Evolutionary conservation across 768 basidiomycete species (phyloP).

Genomic region (Pulveroboletus frians): DNA sequence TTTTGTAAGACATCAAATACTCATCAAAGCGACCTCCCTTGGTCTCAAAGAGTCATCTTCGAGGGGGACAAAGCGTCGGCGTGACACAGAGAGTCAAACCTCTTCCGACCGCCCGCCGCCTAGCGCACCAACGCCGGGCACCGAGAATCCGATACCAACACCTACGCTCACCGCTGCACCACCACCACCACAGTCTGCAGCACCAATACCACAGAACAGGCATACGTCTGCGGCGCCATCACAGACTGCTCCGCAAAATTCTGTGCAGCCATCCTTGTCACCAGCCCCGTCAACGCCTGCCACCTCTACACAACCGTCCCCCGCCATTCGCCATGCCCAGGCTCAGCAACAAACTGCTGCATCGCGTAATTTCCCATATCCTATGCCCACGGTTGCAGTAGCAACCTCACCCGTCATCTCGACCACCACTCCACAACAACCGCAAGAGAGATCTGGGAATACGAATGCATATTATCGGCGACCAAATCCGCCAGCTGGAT

Average conservation of each 20-base stretch:
- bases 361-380: conserved; percentile 48
- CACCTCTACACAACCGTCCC: conserved; percentile 33
- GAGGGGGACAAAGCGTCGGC: conserved; percentile 56
- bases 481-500: conserved; percentile 25
- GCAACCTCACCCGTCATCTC: conserved; percentile 54
- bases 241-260: conserved; percentile 23
- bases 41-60: conserved; percentile 74
- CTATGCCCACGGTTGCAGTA: conserved; percentile 69
- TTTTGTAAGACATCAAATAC: conserved; percentile 63
- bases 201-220: conserved; percentile 19
- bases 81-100: conserved; percentile 37
- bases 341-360: conserved; percentile 26
- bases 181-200: conserved; percentile 16
- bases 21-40: conserved; percentile 74
- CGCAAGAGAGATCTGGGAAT: conserved; percentile 21
- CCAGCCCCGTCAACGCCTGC: conserved; percentile 33
- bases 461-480: conserved; percentile 54
- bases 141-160: conserved; percentile 14
- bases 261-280: conserved; percentile 28
- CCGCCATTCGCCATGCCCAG: conserved; percentile 29
- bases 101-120: conserved; percentile 23
- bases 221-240: conserved; percentile 32
- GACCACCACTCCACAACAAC: conserved; percentile 37
- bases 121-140: conserved; percentile 17
- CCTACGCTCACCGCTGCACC: conserved; percentile 25